Evolutionary conservation across 2,329 filamentous ascomycete genomes (phyloP).

Genomic region (Aureobasidium sp.): DNA sequence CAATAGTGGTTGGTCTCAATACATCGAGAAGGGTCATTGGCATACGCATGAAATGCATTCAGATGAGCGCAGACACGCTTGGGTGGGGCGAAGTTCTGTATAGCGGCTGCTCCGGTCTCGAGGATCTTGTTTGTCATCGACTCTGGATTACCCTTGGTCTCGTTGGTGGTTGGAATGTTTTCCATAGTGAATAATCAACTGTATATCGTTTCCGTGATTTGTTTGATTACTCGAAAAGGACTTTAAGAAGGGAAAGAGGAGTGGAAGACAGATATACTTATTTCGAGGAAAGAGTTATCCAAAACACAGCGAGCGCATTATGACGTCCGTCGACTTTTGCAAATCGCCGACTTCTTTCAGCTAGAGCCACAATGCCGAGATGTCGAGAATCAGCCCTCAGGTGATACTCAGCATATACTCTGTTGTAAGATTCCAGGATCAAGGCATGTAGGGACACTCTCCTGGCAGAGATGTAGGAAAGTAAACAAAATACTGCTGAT

Average conservation of each 20-base stretch:
- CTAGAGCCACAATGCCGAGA: background rate
- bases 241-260: background rate
- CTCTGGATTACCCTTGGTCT: conserved; percentile 44
- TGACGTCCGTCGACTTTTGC: conserved; percentile 2
- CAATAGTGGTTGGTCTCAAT: conserved; percentile 85
- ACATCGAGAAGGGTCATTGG: conserved; percentile 59
- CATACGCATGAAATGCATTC: conserved; percentile 81
- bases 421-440: background rate
- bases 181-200: conserved; percentile 25
- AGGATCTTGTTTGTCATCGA: conserved; percentile 52
- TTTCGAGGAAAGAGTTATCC: conserved; percentile 5
- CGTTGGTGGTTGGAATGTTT: conserved; percentile 33
- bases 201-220: background rate
- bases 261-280: background rate
- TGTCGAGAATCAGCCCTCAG: background rate
- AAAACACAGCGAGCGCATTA: conserved; percentile 3
- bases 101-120: conserved; percentile 53
- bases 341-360: background rate
- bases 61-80: conserved; percentile 74
- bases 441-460: background rate
- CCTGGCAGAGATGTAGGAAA: background rate
- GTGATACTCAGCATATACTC: background rate
- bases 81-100: conserved; percentile 63
- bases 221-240: background rate
- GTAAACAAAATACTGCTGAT: background rate